Conservation (phyloP, 208 protist species). For the Leishmania turanica region DNA sequence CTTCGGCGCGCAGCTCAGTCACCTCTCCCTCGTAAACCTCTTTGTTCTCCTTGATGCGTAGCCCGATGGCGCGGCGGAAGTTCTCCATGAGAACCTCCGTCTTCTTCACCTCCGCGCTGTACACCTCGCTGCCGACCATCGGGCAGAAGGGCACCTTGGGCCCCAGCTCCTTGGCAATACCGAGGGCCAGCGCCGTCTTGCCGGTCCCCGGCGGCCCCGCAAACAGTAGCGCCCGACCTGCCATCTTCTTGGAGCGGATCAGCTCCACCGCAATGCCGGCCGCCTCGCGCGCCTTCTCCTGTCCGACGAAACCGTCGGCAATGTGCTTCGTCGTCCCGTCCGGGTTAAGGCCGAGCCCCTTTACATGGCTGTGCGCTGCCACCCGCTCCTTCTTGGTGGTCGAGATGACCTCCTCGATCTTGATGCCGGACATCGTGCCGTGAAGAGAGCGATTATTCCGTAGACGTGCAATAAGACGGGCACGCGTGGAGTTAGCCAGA, state of each 20-base stretch:
- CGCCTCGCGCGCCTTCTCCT: constrained; percentile 98
- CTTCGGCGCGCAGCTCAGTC: constrained; percentile 98
- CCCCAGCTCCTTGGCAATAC: constrained; percentile 99
- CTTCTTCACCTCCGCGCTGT: constrained; percentile 99
- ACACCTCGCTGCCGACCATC: constrained; percentile 99
- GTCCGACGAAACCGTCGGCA: constrained; percentile 98
- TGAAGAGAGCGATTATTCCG: background rate
- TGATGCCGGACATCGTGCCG: constrained; percentile 83
- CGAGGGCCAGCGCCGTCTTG: constrained; percentile 98
- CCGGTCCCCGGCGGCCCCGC: constrained; percentile 99
- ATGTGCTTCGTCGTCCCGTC: constrained; percentile 86
- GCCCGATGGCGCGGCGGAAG: constrained; percentile 99
- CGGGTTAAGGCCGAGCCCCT: constrained; percentile 97
- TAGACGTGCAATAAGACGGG: background rate
- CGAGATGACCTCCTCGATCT: constrained; percentile 97
- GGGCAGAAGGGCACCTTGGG: constrained; percentile 99
- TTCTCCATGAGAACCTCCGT: constrained; percentile 99
- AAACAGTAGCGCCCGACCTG: constrained; percentile 99
- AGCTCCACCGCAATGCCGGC: constrained; percentile 98
- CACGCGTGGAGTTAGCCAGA: background rate
- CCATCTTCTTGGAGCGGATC: constrained; percentile 99
- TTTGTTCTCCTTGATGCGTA: constrained; percentile 99
- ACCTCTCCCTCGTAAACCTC: constrained; percentile 99
- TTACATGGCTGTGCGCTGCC: constrained; percentile 98
- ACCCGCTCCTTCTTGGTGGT: constrained; percentile 97